phyloP scores from a whole-genome alignment of 164 flowering plant species.

The Sedum album region DNA sequence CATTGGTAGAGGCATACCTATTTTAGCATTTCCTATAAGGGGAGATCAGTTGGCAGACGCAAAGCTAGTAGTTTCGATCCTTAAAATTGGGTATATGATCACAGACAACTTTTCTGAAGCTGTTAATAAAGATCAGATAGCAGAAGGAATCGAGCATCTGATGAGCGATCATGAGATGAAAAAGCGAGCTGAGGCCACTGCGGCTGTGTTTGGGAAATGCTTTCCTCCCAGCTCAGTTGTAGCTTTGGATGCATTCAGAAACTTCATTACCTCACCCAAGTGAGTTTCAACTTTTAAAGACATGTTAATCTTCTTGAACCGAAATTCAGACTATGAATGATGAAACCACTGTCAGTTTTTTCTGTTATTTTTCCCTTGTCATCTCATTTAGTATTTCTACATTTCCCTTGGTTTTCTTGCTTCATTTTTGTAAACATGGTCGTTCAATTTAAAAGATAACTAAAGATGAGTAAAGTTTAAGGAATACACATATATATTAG shows the following conservation, averaged over 20 bases:
- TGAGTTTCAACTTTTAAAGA: background rate
- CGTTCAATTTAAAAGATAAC: no score
- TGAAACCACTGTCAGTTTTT: no score
- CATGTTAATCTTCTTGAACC: no score
- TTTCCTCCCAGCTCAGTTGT: slow-evolving; percentile 36
- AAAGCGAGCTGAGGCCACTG: slow-evolving; percentile 17
- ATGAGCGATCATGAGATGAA: slow-evolving; percentile 31
- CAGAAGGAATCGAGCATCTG: slow-evolving; percentile 22
- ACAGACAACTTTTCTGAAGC: background rate
- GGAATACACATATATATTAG: no score
- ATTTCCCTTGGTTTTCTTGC: no score
- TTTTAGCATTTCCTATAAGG: slow-evolving; percentile 52
- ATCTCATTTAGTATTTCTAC: no score
- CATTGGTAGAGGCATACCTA: slow-evolving; percentile 41
- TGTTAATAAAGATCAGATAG: slow-evolving; percentile 16
- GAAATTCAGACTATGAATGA: no score
- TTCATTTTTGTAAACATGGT: no score
- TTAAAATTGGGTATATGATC: slow-evolving; percentile 9
- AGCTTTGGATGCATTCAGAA: slow-evolving; percentile 32
- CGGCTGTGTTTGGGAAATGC: slow-evolving; percentile 18
- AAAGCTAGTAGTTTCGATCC: slow-evolving; percentile 11
- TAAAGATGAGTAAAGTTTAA: no score
- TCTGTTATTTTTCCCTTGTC: no score
- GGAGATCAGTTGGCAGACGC: slow-evolving; percentile 18
- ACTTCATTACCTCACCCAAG: slow-evolving; percentile 11